Conservation (phyloP, 2,329 filamentous ascomycete species). For the Nectriaceae sp. region DNA sequence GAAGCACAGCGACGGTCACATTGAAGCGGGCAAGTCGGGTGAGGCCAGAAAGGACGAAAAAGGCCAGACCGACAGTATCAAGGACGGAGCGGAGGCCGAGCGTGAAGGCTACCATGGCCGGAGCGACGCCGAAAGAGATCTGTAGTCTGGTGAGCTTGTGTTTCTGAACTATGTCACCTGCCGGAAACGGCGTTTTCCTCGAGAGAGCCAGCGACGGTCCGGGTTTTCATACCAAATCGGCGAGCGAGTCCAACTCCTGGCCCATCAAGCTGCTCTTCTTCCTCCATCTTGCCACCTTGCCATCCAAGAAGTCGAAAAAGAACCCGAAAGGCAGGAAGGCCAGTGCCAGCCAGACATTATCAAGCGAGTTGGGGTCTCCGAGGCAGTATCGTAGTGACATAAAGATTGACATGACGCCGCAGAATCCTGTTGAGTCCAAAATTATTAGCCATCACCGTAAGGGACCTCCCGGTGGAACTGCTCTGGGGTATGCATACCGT, state of each 20-base stretch:
- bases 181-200: not conserved
- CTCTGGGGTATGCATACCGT: constrained; percentile 53
- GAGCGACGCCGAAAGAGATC: constrained; percentile 95
- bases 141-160: constrained; percentile 37
- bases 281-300: constrained; percentile 93
- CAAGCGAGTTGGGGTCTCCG: constrained; percentile 63
- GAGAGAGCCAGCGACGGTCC: constrained; percentile 10
- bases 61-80: constrained; percentile 78
- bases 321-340: constrained; percentile 87
- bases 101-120: constrained; percentile 83
- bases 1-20: constrained; percentile 85
- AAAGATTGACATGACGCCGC: constrained; percentile 93
- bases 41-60: constrained; percentile 93
- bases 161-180: not conserved
- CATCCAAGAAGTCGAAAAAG: constrained; percentile 98
- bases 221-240: constrained; percentile 72
- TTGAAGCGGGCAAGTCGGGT: constrained; percentile 96
- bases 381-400: constrained; percentile 93
- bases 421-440: constrained; percentile 47
- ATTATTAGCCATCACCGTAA: constrained; percentile 6
- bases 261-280: constrained; percentile 98
- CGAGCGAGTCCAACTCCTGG: constrained; percentile 93
- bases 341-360: constrained; percentile 79
- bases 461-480: not conserved
- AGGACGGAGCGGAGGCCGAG: constrained; percentile 82